These are phyloP conservation scores for Neotropicomus parvogracilis DNA, from an alignment of 1,284 basidiomycete genomes.

Conservation along the genomic window DNA sequence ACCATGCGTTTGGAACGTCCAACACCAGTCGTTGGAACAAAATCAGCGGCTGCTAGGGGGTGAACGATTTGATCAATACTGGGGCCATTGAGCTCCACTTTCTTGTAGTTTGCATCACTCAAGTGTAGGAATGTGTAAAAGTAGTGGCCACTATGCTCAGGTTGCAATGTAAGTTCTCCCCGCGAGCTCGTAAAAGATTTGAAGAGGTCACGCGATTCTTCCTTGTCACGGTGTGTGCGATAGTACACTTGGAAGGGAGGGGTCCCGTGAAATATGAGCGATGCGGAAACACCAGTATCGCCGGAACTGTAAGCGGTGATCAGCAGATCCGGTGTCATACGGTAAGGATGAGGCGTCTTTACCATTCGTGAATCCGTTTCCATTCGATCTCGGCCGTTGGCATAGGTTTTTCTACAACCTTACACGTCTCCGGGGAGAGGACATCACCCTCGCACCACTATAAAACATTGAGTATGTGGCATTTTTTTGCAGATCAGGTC, in stretches of 20 bases:
- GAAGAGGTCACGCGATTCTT: constrained; percentile 52
- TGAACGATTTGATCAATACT: constrained; percentile 86
- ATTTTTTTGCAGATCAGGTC: not conserved
- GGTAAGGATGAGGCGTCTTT: constrained; percentile 17
- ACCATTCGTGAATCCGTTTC: constrained; percentile 91
- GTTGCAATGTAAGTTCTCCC: constrained; percentile 84
- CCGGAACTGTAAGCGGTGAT: constrained; percentile 65
- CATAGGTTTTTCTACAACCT: constrained; percentile 68
- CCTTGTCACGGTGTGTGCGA: constrained; percentile 68
- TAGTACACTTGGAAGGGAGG: constrained; percentile 88
- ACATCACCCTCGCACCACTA: constrained; percentile 77
- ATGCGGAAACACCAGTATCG: constrained; percentile 87
- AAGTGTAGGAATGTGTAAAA: constrained; percentile 80
- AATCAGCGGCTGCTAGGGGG: constrained; percentile 77
- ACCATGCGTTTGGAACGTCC: constrained; percentile 51
- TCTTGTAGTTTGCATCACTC: constrained; percentile 83
- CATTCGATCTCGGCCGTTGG: constrained; percentile 85
- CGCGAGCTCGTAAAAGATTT: constrained; percentile 70
- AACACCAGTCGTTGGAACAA: constrained; percentile 44
- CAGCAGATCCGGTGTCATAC: constrained; percentile 4
- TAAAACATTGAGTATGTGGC: constrained; percentile 4
- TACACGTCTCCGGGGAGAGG: constrained; percentile 75
- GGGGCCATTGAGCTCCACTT: constrained; percentile 65
- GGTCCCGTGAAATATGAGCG: constrained; percentile 83
- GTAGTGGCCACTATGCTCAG: constrained; percentile 87